These are phyloP conservation scores for Nothomitra cinnamomea DNA, from an alignment of 2,329 filamentous ascomycete species.

Conservation along the genomic window DNA sequence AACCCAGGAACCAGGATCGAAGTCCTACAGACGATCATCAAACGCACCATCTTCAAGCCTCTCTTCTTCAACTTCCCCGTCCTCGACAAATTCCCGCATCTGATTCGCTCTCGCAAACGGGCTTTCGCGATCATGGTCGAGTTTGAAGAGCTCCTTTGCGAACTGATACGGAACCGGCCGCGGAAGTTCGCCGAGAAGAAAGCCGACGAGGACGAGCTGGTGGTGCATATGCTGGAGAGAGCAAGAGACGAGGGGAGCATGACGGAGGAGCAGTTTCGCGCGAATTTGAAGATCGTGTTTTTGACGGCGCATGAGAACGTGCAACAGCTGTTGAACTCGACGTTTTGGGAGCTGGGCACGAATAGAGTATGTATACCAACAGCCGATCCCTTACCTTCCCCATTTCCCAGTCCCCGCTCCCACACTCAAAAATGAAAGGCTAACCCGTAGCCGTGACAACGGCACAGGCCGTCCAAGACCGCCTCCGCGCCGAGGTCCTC, in stretches of 20 bases:
- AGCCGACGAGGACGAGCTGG: neutral
- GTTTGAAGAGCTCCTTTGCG: neutral
- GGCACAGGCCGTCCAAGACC: slow-evolving; percentile 18
- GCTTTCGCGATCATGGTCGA: neutral
- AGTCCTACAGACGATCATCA: slow-evolving; percentile 3
- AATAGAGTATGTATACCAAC: slow-evolving; percentile 9
- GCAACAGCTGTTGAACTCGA: slow-evolving; percentile 23
- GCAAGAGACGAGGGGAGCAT: neutral
- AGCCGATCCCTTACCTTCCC: neutral
- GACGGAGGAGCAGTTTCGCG: slow-evolving; percentile 16
- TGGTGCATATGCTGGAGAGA: neutral
- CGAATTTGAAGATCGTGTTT: slow-evolving; percentile 25
- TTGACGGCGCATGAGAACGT: slow-evolving; percentile 27
- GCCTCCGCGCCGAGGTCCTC: slow-evolving; percentile 19
- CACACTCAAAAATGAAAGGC: neutral
- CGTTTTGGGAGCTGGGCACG: slow-evolving; percentile 22
- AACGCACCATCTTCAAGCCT: slow-evolving; percentile 4
- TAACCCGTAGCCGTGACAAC: too few relatives aligned
- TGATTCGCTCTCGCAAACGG: neutral
- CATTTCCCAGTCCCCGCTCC: neutral
- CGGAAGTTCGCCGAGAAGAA: neutral
- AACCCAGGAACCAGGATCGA: neutral
- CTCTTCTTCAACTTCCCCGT: slow-evolving; percentile 7
- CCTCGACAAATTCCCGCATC: slow-evolving; percentile 1
- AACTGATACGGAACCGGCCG: neutral